Percentiles rank a stretch among this genome's conserved stretches.
Evolutionary conservation across 2,329 filamentous ascomycete genomes (phyloP).

Genomic region (Calonectria fujianensis): DNA sequence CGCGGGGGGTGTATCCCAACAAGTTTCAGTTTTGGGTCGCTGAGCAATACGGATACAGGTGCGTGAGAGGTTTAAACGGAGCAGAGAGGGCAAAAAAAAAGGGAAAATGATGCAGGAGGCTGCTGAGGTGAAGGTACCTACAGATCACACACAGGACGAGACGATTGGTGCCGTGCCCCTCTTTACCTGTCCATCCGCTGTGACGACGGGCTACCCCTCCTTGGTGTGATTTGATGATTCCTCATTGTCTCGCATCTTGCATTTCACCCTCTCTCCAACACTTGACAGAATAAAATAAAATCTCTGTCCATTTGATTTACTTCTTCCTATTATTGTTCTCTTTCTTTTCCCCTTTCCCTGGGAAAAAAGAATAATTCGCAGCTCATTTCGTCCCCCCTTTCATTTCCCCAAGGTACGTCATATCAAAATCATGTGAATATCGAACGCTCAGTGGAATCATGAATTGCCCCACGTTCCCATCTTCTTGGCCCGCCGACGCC

Average conservation of each 20-base stretch:
- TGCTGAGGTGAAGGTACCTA: background rate
- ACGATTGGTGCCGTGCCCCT: conserved; percentile 17
- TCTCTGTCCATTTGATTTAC: background rate
- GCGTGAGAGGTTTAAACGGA: background rate
- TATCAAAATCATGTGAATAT: conserved; percentile 45
- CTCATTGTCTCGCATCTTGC: conserved; percentile 18
- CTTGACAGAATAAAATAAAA: background rate
- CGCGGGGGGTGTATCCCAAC: conserved; percentile 15
- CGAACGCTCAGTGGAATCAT: conserved; percentile 51
- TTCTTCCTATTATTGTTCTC: background rate
- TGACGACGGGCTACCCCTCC: conserved; percentile 8
- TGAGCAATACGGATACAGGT: conserved; percentile 5
- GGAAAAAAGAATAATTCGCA: background rate
- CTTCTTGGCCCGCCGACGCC: conserved; percentile 41
- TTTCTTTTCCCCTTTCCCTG: too few relatives aligned
- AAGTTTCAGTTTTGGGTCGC: conserved; percentile 26
- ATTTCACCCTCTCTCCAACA: background rate
- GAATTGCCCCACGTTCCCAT: conserved; percentile 47
- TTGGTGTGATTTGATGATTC: conserved; percentile 9
- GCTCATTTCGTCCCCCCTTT: background rate
- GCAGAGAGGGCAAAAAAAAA: background rate
- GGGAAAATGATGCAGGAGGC: background rate
- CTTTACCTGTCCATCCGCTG: conserved; percentile 23
- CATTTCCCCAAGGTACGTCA: conserved; percentile 36
- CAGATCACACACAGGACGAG: background rate